Evolutionary conservation across 176 grass and related monocot genomes (phyloP).

Genomic region (Otatea glauca): DNA sequence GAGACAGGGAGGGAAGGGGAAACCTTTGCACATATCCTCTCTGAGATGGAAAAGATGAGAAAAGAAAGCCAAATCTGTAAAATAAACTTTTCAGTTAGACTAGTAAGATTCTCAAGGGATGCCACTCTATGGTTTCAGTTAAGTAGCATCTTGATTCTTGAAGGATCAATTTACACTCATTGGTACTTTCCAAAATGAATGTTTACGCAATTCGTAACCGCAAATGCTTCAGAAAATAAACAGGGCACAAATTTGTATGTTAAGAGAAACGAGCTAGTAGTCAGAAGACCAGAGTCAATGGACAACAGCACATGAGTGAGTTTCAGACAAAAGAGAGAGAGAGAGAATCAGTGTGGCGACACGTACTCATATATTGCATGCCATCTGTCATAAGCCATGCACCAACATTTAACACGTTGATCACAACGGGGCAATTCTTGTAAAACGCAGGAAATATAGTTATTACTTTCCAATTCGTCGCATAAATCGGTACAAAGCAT

Average conservation of each 20-base stretch:
- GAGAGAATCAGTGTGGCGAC: neutral
- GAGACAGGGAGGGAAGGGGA: neutral
- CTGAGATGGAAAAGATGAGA: neutral
- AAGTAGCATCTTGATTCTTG: conserved; percentile 25
- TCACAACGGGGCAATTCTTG: too few species aligned
- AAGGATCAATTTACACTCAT: neutral
- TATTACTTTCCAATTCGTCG: too few species aligned
- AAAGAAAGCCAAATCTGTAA: conserved; percentile 9
- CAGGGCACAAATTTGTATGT: neutral
- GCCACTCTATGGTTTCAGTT: neutral
- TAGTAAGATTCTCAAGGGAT: conserved; percentile 24
- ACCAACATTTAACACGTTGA: conserved; percentile 26
- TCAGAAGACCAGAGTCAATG: neutral
- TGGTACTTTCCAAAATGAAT: neutral
- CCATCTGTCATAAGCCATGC: neutral
- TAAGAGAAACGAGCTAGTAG: neutral
- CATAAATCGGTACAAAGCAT: too few species aligned
- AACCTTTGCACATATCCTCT: neutral
- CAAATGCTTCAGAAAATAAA: neutral
- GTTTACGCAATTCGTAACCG: neutral
- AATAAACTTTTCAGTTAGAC: conserved; percentile 1
- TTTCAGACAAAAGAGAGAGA: neutral
- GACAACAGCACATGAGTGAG: neutral
- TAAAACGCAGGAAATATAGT: too few species aligned
- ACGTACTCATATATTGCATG: neutral